Base-by-base conservation (phyloP, 2,329 filamentous ascomycete genomes). In the Orbilia brochopaga region DNA sequence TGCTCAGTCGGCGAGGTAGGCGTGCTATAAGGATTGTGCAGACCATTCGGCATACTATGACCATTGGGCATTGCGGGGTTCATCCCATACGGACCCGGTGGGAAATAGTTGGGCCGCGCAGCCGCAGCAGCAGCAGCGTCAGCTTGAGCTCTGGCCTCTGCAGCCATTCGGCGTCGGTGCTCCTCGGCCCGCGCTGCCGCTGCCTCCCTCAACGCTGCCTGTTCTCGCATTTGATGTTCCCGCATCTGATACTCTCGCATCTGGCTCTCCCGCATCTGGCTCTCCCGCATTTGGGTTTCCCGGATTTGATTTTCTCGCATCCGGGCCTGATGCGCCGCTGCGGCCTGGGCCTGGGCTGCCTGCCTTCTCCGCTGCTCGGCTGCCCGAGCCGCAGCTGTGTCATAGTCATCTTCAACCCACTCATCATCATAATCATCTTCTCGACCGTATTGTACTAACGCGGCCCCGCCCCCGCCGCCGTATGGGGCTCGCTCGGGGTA, bases 341-440 rank as follows among this genome's bases (percentile, higher is more conserved):
- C 37, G 62, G 54, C 74, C 69, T 27, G 73, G 61, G 13, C 63
- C 55, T 21, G 74, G 57, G 15, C 73, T 73, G 17, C 24, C 11
- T 42, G 52, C n/a, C 58, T 44, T 55, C 59, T 63, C 30, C 66
- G 46, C 10, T 63, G 73, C 63, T 74, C 57, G 67, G 69, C 74
- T 69, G 73, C 70, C 69, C 70, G 24, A 74, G 70, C 53, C 58
- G 62, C 15, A 42, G 73, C 66, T 37, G 73, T 46, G 35, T 75
- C 72, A 66, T 67, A 69, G 53, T 72, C 19, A 64, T 75, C 74
- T 66, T 75, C 46, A 58, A 74, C 50, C 58, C 74, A 74, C 48
- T 75, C 42, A 53, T 73, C 54, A 48, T 74, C 66, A 11, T 75
- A 69, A 15, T 75, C 73, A n/a, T 76, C 74, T 7, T 70, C 69